These are phyloP conservation scores for barley (Hordeum vulgare) DNA, from an alignment of 176 grass and related monocot species.

Conservation along the genomic window MorexV3_pseudomolecules_assembly NC_058519.1:446200349-446200848, in stretches of 20 bases:
- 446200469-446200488: constrained; percentile 84
- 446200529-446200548: no score
- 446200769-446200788: constrained; percentile 68
- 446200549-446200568: no score
- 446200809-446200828: constrained; percentile 50
- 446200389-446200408: background rate
- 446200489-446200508: constrained; percentile 84
- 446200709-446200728: background rate
- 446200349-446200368: background rate
- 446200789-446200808: constrained; percentile 58
- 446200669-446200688: background rate
- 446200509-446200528: constrained; percentile 68
- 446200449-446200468: constrained; percentile 39
- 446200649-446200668: background rate
- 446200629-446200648: background rate
- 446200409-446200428: constrained; percentile 1
- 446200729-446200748: background rate
- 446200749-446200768: background rate
- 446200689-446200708: background rate
- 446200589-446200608: no score
- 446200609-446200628: background rate
- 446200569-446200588: no score
- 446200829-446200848: constrained; percentile 47
- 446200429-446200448: background rate
- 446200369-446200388: background rate